Percentiles rank a stretch among this genome's conserved stretches.
phyloP scores from a whole-genome alignment of 176 grass and related monocot genomes.

The Eragrostis curvula region DNA sequence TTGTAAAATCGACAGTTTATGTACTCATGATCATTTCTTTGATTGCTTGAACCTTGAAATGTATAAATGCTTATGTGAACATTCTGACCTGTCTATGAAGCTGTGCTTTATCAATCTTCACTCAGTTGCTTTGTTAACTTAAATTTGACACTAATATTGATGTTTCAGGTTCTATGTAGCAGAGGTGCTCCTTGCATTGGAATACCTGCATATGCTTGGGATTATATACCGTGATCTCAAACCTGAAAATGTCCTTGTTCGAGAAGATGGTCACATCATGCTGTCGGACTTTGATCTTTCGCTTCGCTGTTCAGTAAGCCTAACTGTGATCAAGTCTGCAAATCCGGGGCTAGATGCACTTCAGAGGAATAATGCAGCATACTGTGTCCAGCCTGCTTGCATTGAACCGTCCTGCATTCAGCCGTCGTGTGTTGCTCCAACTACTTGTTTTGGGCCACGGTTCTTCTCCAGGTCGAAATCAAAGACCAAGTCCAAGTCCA shows the following conservation, averaged over 20 bases:
- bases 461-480: conserved; percentile 73
- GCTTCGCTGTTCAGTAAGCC: conserved; percentile 71
- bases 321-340: conserved; percentile 66
- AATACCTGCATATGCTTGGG: conserved; percentile 93
- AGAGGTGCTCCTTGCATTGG: conserved; percentile 81
- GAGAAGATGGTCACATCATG: conserved; percentile 96
- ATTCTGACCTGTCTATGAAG: background rate
- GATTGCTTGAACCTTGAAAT: background rate
- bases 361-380: conserved; percentile 72
- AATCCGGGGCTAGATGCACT: conserved; percentile 65
- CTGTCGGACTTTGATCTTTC: conserved; percentile 90
- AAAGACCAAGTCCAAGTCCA: conserved; percentile 65
- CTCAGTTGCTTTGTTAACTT: background rate
- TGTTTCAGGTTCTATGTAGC: conserved; percentile 91
- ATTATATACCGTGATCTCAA: conserved; percentile 97
- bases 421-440: conserved; percentile 83
- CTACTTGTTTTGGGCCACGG: conserved; percentile 78
- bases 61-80: background rate
- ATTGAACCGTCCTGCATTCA: conserved; percentile 81
- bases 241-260: conserved; percentile 90
- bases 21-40: background rate
- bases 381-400: conserved; percentile 88
- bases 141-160: background rate
- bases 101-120: conserved; percentile 25
- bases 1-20: background rate